These are phyloP conservation scores for Capillidium heterosporum DNA, from an alignment of 371 early-diverging fungal genomes.

Conservation along the genomic window DNA sequence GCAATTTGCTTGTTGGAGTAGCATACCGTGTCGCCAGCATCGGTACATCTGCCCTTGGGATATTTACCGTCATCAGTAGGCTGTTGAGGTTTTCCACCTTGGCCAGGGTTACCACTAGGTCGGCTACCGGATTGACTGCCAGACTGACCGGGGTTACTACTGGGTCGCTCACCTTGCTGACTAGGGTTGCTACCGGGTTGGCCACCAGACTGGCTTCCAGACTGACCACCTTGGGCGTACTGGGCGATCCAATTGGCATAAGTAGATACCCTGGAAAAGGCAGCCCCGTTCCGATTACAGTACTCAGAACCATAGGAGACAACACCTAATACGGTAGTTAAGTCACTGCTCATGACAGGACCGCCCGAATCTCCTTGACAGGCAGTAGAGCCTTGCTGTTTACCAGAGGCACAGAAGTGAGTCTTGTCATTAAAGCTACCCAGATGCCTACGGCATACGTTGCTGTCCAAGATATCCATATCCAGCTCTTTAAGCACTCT, in stretches of 20 bases:
- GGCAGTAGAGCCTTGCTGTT: not conserved
- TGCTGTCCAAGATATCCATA: not conserved
- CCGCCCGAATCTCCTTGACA: conserved; percentile 2
- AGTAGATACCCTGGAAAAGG: not conserved
- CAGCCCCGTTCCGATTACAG: not conserved
- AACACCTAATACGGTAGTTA: not conserved
- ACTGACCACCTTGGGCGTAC: too few relatives aligned
- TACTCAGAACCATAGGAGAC: not conserved
- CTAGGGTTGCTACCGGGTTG: too few relatives aligned
- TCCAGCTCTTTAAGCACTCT: not conserved
- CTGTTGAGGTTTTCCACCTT: too few relatives aligned
- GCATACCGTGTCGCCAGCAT: not conserved
- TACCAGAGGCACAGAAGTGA: not conserved
- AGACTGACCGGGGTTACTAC: too few relatives aligned
- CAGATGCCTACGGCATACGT: not conserved
- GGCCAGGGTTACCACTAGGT: not conserved
- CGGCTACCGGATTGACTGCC: not conserved
- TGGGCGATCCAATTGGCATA: not conserved
- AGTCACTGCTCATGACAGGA: not conserved
- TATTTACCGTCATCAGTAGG: not conserved
- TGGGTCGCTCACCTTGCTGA: too few relatives aligned
- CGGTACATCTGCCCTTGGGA: not conserved
- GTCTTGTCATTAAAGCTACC: not conserved
- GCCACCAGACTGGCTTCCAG: too few relatives aligned
- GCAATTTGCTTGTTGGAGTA: not conserved